Evolutionary conservation across 1,139 yeast genomes (phyloP).

Genomic region (Candida pseudocylindracea): DNA sequence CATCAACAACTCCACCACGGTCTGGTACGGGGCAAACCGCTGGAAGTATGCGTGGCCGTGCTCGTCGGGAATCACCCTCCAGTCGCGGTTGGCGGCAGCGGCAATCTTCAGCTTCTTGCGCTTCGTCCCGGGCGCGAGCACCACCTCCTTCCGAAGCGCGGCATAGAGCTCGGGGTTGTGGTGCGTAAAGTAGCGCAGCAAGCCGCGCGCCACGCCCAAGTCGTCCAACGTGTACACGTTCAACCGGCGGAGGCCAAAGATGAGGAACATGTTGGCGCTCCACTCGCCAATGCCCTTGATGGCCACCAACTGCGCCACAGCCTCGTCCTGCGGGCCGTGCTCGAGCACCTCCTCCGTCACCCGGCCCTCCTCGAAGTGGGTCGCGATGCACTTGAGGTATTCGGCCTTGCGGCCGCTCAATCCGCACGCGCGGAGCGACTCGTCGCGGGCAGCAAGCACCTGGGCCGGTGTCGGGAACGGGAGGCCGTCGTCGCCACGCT

Average conservation of each 20-base stretch:
- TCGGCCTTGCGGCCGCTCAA: too few relatives aligned
- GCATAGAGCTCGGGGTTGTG: constrained; percentile 28
- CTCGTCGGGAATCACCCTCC: constrained; percentile 43
- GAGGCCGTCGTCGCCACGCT: too few relatives aligned
- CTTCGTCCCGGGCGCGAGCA: constrained; percentile 10
- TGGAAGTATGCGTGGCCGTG: constrained; percentile 32
- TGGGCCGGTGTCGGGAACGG: too few relatives aligned
- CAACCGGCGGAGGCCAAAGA: constrained; percentile 41
- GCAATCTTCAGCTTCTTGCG: constrained; percentile 13
- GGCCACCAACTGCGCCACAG: constrained; percentile 16
- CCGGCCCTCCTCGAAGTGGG: too few relatives aligned
- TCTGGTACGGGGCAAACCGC: constrained; percentile 40
- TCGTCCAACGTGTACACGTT: constrained; percentile 66
- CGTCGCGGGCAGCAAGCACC: too few relatives aligned
- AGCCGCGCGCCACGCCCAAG: constrained; percentile 70
- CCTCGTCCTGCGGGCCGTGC: too few relatives aligned
- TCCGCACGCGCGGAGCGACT: too few relatives aligned
- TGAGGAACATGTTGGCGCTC: constrained; percentile 77
- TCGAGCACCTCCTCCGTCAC: too few relatives aligned
- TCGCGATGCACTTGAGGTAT: too few relatives aligned
- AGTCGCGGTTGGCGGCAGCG: constrained; percentile 19
- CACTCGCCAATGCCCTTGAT: constrained; percentile 77
- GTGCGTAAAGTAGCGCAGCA: constrained; percentile 29
- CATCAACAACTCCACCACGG: constrained; percentile 45
- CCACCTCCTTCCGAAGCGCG: constrained; percentile 14